These are phyloP conservation scores for Pichia ethanolica DNA, from an alignment of 805 yeast species.

Conservation along the genomic window DNA sequence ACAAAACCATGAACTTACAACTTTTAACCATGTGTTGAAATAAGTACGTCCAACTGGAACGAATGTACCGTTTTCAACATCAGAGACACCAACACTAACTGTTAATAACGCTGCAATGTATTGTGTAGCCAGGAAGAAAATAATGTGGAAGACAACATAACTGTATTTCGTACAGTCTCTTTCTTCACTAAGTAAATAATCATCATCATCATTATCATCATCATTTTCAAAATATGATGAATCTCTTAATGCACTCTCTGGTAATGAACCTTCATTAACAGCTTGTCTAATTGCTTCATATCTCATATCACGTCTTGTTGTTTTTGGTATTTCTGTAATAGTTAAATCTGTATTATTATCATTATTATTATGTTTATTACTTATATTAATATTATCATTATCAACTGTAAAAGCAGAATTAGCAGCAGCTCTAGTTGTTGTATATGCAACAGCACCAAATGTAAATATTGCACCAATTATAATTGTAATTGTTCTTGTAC, in stretches of 20 bases:
- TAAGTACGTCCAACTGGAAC: constrained; percentile 96
- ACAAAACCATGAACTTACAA: constrained; percentile 88
- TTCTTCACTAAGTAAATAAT: constrained; percentile 47
- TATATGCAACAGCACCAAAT: constrained; percentile 90
- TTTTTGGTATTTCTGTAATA: constrained; percentile 42
- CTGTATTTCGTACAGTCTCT: constrained; percentile 64
- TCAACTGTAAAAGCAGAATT: constrained; percentile 53
- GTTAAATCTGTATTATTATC: constrained; percentile 26
- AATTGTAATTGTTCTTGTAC: constrained; percentile 84
- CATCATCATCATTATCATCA: constrained; percentile 27
- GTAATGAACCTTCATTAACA: constrained; percentile 91
- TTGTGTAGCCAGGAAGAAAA: constrained; percentile 92
- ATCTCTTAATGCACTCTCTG: constrained; percentile 83
- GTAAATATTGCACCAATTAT: constrained; percentile 90
- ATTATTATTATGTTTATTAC: constrained; percentile 14
- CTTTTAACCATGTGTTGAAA: constrained; percentile 91
- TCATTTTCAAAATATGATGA: constrained; percentile 50
- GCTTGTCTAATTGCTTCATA: constrained; percentile 87
- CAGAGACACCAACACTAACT: constrained; percentile 72
- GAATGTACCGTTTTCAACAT: constrained; percentile 79
- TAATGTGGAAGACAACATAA: constrained; percentile 80
- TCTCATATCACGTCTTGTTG: constrained; percentile 59
- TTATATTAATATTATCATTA: constrained; percentile 10
- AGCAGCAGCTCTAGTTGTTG: constrained; percentile 95
- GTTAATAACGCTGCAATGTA: constrained; percentile 92